Conservation (phyloP, 2,329 filamentous ascomycete species). For the Cytospora chrysosperma region DNA sequence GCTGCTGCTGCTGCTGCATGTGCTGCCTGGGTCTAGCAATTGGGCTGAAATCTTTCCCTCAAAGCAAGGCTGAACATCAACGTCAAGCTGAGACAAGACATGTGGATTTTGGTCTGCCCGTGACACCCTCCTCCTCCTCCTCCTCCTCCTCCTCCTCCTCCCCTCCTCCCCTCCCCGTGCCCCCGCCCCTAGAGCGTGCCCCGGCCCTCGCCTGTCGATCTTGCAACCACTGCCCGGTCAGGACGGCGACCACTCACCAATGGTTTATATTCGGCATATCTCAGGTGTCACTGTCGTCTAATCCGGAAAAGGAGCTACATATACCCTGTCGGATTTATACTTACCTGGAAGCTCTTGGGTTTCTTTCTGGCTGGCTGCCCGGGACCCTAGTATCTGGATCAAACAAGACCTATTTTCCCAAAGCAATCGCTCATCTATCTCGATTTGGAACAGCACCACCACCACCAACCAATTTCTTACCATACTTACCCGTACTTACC, state of each 20-base stretch:
- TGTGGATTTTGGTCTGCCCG: not conserved
- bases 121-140: not conserved
- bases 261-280: not conserved
- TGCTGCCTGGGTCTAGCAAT: not conserved
- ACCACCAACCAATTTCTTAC: no score
- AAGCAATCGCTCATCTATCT: not conserved
- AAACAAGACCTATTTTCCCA: not conserved
- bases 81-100: not conserved
- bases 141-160: no score
- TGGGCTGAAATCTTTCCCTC: not conserved
- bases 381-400: not conserved
- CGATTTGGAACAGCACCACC: not conserved
- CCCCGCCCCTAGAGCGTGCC: no score
- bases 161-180: no score
- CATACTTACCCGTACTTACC: not conserved
- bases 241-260: not conserved
- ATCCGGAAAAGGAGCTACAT: not conserved
- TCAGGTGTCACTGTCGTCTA: not conserved
- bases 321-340: conserved; percentile 1
- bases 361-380: conserved; percentile 3
- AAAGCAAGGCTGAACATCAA: not conserved
- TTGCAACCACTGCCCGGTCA: not conserved
- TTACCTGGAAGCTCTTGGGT: not conserved
- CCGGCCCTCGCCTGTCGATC: not conserved
- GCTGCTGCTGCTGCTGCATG: not conserved